Evolutionary conservation across 2,329 filamentous ascomycete species (phyloP), one percentile per base, ranked within the genome.

Genomic region (Cladophialophora yegresii): DNA sequence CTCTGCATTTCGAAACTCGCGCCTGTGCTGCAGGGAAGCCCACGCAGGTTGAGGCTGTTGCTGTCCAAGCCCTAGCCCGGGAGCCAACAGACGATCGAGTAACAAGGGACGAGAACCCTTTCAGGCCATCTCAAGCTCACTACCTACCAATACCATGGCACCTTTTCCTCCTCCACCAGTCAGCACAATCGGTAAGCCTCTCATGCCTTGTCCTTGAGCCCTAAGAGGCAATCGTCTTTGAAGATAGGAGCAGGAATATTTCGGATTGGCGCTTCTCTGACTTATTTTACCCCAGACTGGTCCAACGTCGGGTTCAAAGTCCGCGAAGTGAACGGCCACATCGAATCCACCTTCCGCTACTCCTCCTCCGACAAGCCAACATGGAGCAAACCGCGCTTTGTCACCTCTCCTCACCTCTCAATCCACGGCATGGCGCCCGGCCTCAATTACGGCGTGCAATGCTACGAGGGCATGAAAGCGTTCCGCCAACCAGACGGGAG

Each of bases 391-490:
- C 92, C 91, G 28, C 81, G 84, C 68, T 96, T 96, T 79, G 87
- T 97, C 66, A 79, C 86, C 66, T 91, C 93, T 72, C 93, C 93
- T 6, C 93, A 85, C 81, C 86, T 98, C 72, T 88, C 88, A 70
- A 87, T 98, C 75, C 93, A 98, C 78, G 95, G 93, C 77, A 95
- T 99, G 91, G 89, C 93, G 0, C 93, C 95, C 0, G 93, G 87
- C 50, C 86, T 98, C 70, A 99, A 99, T 84, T 99, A 99, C 77
- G 92, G 93, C 64, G 92, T 96, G 76, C 95, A 98, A 81, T 93
- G 92, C 73, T 99, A 96, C 82, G 95, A 99, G 77, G 95, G 95
- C n/a, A 87, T 98, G 76, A 98, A 98, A 79, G 93, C 93, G 61
- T 97, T 97, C 84, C 92, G 93, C 68, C 82, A 84, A 2, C 90